Evolutionary conservation across 805 yeast genomes (phyloP).

Genomic region (Middelhovenomyces tepae): DNA sequence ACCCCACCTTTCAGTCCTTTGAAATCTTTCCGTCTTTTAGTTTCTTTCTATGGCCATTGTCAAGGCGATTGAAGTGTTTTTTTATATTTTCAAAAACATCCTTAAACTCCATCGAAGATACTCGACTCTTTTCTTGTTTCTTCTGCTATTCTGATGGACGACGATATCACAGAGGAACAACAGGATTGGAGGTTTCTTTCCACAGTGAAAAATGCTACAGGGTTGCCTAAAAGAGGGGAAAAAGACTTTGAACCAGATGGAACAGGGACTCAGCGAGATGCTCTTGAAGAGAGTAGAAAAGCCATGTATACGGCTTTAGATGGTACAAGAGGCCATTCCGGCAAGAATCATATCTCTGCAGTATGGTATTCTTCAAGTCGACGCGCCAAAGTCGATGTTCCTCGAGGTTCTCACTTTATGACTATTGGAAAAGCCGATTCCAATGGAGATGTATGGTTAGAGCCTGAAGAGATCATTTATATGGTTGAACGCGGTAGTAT

Average conservation of each 20-base stretch:
- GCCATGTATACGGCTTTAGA: constrained; percentile 66
- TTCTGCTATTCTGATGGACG: too few species aligned
- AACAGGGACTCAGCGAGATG: constrained; percentile 40
- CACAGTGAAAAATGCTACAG: too few species aligned
- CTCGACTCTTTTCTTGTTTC: too few species aligned
- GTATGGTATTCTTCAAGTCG: constrained; percentile 34
- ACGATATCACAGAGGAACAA: constrained; percentile 29
- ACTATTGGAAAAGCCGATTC: constrained; percentile 58
- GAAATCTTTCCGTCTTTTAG: too few species aligned
- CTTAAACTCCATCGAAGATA: too few species aligned
- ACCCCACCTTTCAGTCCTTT: too few species aligned
- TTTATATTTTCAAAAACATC: too few species aligned
- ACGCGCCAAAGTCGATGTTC: constrained; percentile 35
- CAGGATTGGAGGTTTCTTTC: constrained; percentile 34
- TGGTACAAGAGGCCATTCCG: constrained; percentile 26
- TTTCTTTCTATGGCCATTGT: too few species aligned
- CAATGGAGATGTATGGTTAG: constrained; percentile 42
- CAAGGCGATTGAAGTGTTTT: too few species aligned
- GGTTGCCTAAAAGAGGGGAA: constrained; percentile 65
- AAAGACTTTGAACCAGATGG: constrained; percentile 85
- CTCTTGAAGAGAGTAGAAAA: constrained; percentile 45
- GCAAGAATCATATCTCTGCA: constrained; percentile 45
- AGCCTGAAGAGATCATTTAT: constrained; percentile 64
- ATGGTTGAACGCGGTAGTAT: constrained; percentile 72
- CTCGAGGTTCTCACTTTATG: constrained; percentile 65